A percentile compares a stretch with the other conserved stretches of the same genome.
Evolutionary conservation across 2,329 filamentous ascomycete species (phyloP).

Genomic region (Orbilia javanica): DNA sequence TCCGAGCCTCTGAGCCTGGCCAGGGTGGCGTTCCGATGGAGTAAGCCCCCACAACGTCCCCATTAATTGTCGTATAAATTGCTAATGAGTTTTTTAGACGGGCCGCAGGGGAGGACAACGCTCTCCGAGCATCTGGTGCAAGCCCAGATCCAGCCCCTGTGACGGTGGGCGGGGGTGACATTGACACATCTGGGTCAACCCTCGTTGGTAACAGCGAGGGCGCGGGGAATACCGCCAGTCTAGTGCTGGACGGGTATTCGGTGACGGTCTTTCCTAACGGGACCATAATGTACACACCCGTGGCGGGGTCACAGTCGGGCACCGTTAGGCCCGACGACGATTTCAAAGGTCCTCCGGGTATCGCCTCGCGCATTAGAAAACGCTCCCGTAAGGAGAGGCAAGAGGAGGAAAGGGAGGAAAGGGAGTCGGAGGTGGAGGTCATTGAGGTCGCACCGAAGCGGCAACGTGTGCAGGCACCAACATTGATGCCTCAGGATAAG

Average conservation of each 20-base stretch:
- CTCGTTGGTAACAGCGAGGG: conserved; percentile 10
- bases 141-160: background rate
- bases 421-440: background rate
- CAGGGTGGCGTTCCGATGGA: background rate
- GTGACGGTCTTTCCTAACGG: conserved; percentile 29
- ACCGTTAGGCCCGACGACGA: conserved; percentile 17
- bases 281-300: conserved; percentile 32
- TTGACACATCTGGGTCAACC: conserved; percentile 2
- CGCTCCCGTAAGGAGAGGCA: conserved; percentile 8
- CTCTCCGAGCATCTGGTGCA: background rate
- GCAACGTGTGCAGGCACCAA: conserved; percentile 16
- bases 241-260: background rate
- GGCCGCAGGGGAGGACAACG: background rate
- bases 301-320: background rate
- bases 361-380: conserved; percentile 13
- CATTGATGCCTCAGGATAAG: conserved; percentile 33
- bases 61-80: background rate
- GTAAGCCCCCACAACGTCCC: background rate
- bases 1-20: background rate
- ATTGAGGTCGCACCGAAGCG: conserved; percentile 21
- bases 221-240: conserved; percentile 11
- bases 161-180: conserved; percentile 8
- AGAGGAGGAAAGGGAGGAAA: conserved; percentile 3
- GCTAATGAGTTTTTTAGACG: background rate
- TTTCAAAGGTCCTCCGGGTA: background rate